These are phyloP conservation scores for Marasmius sp. DNA, from an alignment of 1,284 basidiomycete genomes.

Conservation along the genomic window DNA sequence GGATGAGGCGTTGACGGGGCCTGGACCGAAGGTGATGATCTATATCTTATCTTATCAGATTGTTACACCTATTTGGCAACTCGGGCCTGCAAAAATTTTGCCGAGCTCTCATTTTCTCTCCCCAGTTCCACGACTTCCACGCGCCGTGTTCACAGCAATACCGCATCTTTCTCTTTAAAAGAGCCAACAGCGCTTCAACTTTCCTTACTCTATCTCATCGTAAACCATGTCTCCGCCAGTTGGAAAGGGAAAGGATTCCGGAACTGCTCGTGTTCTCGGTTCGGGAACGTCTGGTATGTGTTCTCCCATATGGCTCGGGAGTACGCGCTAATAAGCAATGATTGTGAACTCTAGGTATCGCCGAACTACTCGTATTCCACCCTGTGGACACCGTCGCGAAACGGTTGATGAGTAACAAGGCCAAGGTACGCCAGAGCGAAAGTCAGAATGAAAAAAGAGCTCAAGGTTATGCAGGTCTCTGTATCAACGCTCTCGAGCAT, in stretches of 20 bases:
- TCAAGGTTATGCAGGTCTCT: slow-evolving; percentile 51
- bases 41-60: no score
- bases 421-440: slow-evolving; percentile 49
- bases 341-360: slow-evolving; percentile 66
- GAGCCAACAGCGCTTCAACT: neutral
- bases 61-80: no score
- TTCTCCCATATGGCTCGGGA: neutral
- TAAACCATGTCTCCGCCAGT: slow-evolving; percentile 60
- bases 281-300: slow-evolving; percentile 85
- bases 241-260: slow-evolving; percentile 82
- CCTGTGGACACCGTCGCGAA: slow-evolving; percentile 97
- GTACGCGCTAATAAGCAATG: slow-evolving; percentile 1
- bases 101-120: no score
- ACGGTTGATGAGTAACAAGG: slow-evolving; percentile 96
- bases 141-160: neutral
- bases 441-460: neutral
- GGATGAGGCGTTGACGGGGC: no score
- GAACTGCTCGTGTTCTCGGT: slow-evolving; percentile 87
- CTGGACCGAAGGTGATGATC: no score
- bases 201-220: neutral
- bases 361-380: slow-evolving; percentile 91
- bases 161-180: neutral
- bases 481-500: slow-evolving; percentile 65
- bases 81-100: no score
- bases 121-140: neutral